Conservation (phyloP, 768 basidiomycete species). For the Mycena albidolilacea region DNA sequence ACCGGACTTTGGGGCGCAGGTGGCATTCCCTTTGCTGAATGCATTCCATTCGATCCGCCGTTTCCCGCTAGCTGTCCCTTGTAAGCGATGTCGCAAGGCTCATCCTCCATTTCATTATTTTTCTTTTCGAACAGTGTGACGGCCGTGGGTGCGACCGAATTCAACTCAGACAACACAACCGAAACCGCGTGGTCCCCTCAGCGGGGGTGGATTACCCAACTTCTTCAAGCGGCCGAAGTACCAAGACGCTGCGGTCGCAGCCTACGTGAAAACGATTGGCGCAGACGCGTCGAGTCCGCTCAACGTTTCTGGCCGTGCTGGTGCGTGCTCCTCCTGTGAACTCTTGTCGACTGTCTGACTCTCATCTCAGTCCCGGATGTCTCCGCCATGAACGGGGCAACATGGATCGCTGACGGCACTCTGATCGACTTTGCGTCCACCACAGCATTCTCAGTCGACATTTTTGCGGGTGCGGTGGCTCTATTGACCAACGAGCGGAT, state of each 20-base stretch:
- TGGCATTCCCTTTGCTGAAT: not conserved
- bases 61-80: constrained; percentile 17
- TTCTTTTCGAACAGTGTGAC: not conserved
- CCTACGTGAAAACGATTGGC: not conserved
- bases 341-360: too few species aligned
- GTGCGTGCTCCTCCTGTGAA: not conserved
- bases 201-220: not conserved
- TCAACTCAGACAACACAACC: not conserved
- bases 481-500: too few species aligned
- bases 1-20: constrained; percentile 6
- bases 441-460: too few species aligned
- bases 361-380: too few species aligned
- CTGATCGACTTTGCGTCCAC: too few species aligned
- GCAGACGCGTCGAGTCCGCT: not conserved
- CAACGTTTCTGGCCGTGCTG: constrained; percentile 7
- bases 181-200: not conserved
- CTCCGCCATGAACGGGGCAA: too few species aligned
- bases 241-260: not conserved
- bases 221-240: constrained; percentile 5
- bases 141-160: constrained; percentile 15
- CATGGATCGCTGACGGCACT: too few species aligned
- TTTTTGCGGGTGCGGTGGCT: too few species aligned
- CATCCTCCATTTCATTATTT: not conserved
- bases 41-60: not conserved
- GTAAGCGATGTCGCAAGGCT: not conserved